Conservation (phyloP, 129 eudicot species). For the Rutidosis leptorrhynchoides region DNA sequence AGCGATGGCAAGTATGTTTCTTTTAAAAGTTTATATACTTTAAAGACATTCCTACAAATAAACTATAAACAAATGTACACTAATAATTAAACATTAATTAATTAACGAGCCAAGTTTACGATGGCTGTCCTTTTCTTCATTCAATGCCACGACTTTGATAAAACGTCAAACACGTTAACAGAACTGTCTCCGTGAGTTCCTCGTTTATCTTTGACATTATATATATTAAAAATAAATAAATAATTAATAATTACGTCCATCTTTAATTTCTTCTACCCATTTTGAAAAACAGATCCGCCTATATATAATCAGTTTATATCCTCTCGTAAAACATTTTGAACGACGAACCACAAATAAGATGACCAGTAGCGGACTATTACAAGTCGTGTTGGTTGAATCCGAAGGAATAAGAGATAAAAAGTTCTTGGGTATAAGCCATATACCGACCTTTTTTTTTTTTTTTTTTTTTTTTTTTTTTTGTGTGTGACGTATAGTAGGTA, state of each 20-base stretch:
- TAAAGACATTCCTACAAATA: no score
- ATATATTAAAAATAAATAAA: no score
- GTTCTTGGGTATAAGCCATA: slow-evolving; percentile 20
- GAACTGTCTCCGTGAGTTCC: slow-evolving; percentile 30
- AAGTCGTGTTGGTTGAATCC: slow-evolving; percentile 32
- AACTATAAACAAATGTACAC: no score
- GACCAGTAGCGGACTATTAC: slow-evolving; percentile 31
- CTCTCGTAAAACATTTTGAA: not conserved
- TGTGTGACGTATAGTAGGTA: no score
- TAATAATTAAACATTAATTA: no score
- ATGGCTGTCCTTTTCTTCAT: slow-evolving; percentile 31
- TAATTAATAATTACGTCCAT: not conserved
- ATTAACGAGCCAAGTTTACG: not conserved
- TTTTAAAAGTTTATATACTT: no score
- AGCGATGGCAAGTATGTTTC: no score
- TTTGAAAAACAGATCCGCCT: not conserved
- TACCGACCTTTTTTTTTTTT: no score
- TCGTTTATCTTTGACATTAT: slow-evolving; percentile 5
- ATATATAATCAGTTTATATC: not conserved
- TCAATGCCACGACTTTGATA: slow-evolving; percentile 26
- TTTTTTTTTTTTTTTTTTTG: no score
- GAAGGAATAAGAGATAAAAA: slow-evolving; percentile 36
- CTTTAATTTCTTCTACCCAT: slow-evolving; percentile 20
- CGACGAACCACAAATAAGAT: not conserved
- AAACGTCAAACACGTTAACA: slow-evolving; percentile 29